Evolutionary conservation across 768 basidiomycete species (phyloP).

Genomic region (Lactarius deliciosus): DNA sequence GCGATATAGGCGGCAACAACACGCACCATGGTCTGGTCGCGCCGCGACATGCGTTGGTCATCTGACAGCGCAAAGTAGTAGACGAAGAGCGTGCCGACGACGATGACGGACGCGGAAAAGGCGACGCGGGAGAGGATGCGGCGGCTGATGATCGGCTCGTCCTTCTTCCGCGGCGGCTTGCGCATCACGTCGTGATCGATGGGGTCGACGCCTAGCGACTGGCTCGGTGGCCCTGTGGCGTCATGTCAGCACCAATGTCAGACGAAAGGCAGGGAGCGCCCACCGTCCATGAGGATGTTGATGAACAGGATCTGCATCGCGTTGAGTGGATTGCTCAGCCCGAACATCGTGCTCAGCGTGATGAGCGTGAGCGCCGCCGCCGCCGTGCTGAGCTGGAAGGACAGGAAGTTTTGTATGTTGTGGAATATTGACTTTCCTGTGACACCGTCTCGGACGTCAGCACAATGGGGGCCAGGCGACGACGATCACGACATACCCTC

Average conservation of each 20-base stretch:
- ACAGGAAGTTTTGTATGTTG: constrained; percentile 97
- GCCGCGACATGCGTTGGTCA: constrained; percentile 66
- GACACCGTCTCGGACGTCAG: constrained; percentile 20
- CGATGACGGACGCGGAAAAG: constrained; percentile 94
- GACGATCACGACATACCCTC: constrained; percentile 57
- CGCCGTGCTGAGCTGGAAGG: constrained; percentile 97
- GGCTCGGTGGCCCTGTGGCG: constrained; percentile 80
- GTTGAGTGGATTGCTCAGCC: constrained; percentile 89
- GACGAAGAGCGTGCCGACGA: constrained; percentile 82
- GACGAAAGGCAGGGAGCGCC: constrained; percentile 29
- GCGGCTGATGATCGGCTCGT: constrained; percentile 83
- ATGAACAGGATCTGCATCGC: constrained; percentile 99
- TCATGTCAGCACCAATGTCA: background rate
- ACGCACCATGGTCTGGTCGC: constrained; percentile 90
- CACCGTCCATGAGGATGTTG: constrained; percentile 98
- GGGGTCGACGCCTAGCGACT: constrained; percentile 95
- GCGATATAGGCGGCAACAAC: too few relatives aligned
- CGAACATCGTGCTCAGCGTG: constrained; percentile 88
- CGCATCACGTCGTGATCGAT: constrained; percentile 93
- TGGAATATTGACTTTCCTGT: constrained; percentile 96
- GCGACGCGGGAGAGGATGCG: constrained; percentile 74
- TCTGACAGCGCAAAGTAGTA: constrained; percentile 84
- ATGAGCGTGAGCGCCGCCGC: constrained; percentile 92
- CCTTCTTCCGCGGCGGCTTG: constrained; percentile 88
- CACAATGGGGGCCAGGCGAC: background rate